Evolutionary conservation across 1,284 basidiomycete species (phyloP).

Genomic region (Serendipita sp.): DNA sequence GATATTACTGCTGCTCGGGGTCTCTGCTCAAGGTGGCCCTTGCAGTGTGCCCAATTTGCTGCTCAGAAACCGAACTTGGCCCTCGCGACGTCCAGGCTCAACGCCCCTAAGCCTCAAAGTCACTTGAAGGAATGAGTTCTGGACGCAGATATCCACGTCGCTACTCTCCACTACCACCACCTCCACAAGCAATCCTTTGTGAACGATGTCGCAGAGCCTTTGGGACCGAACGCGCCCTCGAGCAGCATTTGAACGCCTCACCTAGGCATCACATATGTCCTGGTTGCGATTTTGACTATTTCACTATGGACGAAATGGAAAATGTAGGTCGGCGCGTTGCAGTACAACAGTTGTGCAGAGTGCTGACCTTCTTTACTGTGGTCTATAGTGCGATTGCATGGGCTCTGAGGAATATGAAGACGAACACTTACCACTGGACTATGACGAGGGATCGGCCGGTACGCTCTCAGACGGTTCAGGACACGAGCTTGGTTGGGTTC

Average conservation of each 20-base stretch:
- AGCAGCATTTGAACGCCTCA: background rate
- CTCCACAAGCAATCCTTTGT: background rate
- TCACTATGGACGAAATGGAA: background rate
- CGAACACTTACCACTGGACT: background rate
- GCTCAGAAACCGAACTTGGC: background rate
- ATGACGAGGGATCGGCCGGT: background rate
- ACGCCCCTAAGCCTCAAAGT: background rate
- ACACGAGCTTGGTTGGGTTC: background rate
- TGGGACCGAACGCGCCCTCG: background rate
- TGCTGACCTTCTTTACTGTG: no score
- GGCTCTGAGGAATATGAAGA: background rate
- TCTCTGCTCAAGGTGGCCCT: no score
- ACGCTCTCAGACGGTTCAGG: background rate
- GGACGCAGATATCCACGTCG: background rate
- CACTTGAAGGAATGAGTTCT: background rate
- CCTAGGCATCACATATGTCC: background rate
- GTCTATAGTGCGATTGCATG: background rate
- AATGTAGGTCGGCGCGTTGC: background rate
- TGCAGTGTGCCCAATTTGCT: background rate
- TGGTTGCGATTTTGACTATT: background rate
- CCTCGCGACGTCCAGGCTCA: background rate
- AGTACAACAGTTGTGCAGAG: background rate
- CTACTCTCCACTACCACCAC: background rate
- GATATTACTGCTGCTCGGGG: no score
- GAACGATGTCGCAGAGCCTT: background rate